Conservation (phyloP, 202 grass and related monocot genomes). For the Saccharum hybrid region DNA sequence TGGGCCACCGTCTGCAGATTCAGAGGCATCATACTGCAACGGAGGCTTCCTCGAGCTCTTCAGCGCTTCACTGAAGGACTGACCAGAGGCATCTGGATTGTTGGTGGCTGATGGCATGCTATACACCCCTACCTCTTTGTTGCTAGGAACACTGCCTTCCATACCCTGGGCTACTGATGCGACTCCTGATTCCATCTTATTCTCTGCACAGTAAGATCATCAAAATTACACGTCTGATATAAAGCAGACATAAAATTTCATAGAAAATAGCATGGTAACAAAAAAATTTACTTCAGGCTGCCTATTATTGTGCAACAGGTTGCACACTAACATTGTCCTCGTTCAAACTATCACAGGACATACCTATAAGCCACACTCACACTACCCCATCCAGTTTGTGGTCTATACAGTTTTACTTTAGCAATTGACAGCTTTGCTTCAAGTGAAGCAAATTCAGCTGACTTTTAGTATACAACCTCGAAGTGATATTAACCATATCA, state of each 20-base stretch:
- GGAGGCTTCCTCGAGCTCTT: conserved; percentile 78
- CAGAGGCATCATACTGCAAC: conserved; percentile 55
- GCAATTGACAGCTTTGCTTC: not conserved
- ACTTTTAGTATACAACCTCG: not conserved
- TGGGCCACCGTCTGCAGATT: conserved; percentile 55
- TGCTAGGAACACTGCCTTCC: conserved; percentile 56
- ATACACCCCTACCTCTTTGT: conserved; percentile 60
- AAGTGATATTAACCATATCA: conserved; percentile 14
- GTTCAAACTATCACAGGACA: conserved; percentile 12
- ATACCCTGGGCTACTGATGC: conserved; percentile 29
- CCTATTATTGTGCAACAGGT: not conserved
- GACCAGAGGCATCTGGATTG: conserved; percentile 66
- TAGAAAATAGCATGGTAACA: not conserved
- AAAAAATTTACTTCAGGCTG: not conserved
- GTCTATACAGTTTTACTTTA: not conserved
- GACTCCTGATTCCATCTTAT: conserved; percentile 51
- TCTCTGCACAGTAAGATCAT: conserved; percentile 45
- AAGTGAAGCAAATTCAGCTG: not conserved
- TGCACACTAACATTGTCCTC: not conserved
- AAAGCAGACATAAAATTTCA: not conserved
- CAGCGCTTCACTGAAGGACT: conserved; percentile 88
- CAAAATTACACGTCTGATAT: conserved; percentile 5
- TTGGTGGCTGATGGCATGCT: conserved; percentile 44
- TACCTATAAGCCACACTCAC: not conserved
- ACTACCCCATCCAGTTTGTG: not conserved